phyloP scores from a whole-genome alignment of 2,329 filamentous ascomycete species.

The Arthrobotrys pseudoclavata region DNA sequence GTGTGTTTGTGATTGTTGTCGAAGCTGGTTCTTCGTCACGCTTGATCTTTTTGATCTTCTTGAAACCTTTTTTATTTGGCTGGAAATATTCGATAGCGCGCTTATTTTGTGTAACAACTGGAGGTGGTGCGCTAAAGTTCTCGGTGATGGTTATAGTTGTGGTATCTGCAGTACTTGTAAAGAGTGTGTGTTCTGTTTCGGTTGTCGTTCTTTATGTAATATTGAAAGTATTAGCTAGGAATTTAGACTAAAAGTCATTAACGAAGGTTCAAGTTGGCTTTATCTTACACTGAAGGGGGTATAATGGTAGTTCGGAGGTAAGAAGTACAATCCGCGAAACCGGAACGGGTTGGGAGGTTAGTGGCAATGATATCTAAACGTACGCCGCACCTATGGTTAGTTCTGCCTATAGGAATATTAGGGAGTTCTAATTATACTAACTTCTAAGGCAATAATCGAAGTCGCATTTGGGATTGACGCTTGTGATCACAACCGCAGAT shows the following conservation, averaged over 20 bases:
- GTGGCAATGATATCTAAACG: background rate
- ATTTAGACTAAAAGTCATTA: background rate
- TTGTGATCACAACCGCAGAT: background rate
- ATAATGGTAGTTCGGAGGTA: background rate
- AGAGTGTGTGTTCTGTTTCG: background rate
- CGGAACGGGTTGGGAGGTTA: background rate
- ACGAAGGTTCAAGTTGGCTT: background rate
- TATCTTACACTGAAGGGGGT: slow-evolving; percentile 2
- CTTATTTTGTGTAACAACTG: background rate
- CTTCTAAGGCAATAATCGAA: slow-evolving; percentile 9
- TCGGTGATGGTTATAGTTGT: background rate
- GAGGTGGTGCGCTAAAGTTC: background rate
- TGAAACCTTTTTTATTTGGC: background rate
- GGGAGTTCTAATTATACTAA: background rate
- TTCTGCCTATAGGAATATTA: background rate
- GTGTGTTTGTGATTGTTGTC: background rate
- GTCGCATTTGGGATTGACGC: background rate
- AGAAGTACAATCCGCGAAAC: background rate
- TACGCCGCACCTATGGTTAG: background rate
- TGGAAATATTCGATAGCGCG: background rate
- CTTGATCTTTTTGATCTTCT: slow-evolving; percentile 1
- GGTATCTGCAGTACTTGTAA: background rate
- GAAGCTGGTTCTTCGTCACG: background rate
- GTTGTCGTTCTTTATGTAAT: background rate
- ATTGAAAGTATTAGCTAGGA: background rate